phyloP scores from a whole-genome alignment of 768 basidiomycete genomes.

The Termitomyces sp. region DNA sequence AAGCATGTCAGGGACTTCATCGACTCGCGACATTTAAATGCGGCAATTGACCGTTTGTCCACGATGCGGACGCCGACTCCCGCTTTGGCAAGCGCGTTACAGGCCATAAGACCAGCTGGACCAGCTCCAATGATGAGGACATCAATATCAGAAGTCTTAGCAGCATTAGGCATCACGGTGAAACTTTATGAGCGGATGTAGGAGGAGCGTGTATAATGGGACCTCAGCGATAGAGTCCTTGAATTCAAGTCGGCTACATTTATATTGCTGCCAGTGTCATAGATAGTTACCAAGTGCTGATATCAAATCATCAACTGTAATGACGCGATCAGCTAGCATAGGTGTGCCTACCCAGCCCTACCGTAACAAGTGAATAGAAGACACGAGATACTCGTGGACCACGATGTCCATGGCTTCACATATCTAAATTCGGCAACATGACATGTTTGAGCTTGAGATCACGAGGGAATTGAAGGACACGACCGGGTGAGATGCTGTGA shows the following conservation, averaged over 20 bases:
- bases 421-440: neutral
- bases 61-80: conserved; percentile 56
- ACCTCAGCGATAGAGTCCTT: neutral
- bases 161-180: conserved; percentile 17
- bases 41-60: conserved; percentile 43
- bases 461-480: conserved; percentile 6
- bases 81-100: conserved; percentile 51
- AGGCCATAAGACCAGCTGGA: conserved; percentile 61
- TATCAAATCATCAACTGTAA: neutral
- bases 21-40: neutral
- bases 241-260: neutral
- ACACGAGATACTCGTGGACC: neutral
- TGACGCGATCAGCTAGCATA: neutral
- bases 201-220: neutral
- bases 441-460: conserved; percentile 6
- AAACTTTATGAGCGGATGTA: neutral
- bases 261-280: neutral
- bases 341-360: neutral
- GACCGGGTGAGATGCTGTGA: neutral
- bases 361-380: conserved; percentile 1
- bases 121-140: conserved; percentile 62
- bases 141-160: conserved; percentile 40
- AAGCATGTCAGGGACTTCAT: neutral
- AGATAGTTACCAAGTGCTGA: neutral
- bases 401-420: neutral